Percentiles rank a stretch among this genome's conserved stretches.
Conservation (phyloP, 805 yeast genomes). For the Diddensiella transvaalensis region DNA sequence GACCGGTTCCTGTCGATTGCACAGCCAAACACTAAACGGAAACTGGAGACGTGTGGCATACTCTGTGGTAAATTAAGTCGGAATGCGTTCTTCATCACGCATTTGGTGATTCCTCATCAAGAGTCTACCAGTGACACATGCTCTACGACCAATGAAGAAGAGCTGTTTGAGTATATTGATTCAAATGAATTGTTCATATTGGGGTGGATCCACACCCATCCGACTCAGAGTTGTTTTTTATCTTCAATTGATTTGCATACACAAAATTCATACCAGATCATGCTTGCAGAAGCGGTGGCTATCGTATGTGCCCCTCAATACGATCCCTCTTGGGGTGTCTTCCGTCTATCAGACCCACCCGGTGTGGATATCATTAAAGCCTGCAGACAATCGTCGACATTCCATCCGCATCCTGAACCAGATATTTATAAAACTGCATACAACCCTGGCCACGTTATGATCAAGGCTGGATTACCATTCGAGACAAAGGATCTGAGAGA, state of each 20-base stretch:
- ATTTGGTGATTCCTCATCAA: conserved; percentile 60
- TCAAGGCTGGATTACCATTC: conserved; percentile 46
- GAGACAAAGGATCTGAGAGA: conserved; percentile 47
- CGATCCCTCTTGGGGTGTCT: conserved; percentile 50
- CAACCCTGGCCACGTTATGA: conserved; percentile 48
- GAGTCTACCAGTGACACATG: conserved; percentile 62
- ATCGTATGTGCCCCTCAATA: conserved; percentile 59
- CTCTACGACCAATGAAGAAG: conserved; percentile 56
- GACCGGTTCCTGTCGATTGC: conserved; percentile 46
- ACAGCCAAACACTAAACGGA: conserved; percentile 43
- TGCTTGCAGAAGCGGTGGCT: conserved; percentile 68
- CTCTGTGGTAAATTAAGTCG: conserved; percentile 58
- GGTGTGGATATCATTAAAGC: conserved; percentile 54
- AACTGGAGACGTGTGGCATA: conserved; percentile 64
- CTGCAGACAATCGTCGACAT: conserved; percentile 46
- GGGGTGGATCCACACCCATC: conserved; percentile 77
- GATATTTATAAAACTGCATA: conserved; percentile 49
- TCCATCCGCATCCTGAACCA: conserved; percentile 59
- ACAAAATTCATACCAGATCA: conserved; percentile 62
- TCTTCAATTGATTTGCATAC: conserved; percentile 67
- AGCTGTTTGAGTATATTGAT: conserved; percentile 53
- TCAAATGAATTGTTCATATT: conserved; percentile 54
- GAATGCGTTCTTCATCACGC: conserved; percentile 61
- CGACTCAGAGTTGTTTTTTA: conserved; percentile 67
- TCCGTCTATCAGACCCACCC: conserved; percentile 62